Evolutionary conservation across 169 alveolate genomes (phyloP).

Genomic region (Plasmodium cynomolgi): DNA sequence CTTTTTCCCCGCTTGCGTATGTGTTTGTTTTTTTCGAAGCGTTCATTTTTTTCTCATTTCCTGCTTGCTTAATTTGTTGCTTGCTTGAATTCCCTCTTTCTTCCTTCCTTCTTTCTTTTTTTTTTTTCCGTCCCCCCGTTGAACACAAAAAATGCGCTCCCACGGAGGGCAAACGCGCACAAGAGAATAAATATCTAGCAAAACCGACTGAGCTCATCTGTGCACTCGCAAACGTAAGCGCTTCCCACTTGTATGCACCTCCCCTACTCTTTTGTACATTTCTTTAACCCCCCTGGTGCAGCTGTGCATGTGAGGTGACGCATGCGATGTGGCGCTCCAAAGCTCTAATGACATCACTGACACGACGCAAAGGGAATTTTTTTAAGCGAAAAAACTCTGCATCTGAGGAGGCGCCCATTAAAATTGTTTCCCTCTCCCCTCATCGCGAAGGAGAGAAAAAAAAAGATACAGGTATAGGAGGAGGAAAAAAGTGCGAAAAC

Average conservation of each 20-base stretch:
- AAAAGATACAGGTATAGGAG: not conserved
- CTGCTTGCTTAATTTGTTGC: not conserved
- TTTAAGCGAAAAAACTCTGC: not conserved
- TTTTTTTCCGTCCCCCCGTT: not conserved
- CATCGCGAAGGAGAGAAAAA: not conserved
- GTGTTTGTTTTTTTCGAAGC: not conserved
- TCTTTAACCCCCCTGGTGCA: not conserved
- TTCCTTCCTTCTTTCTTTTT: not conserved
- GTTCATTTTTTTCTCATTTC: not conserved
- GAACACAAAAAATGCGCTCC: not conserved
- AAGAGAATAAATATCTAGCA: not conserved
- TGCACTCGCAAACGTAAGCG: not conserved
- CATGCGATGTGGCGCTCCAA: not conserved
- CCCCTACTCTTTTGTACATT: not conserved
- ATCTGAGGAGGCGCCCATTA: not conserved
- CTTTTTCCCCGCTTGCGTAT: not conserved
- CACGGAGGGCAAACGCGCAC: not conserved
- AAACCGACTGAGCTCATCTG: not conserved
- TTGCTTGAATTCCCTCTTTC: not conserved
- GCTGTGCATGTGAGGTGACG: not conserved
- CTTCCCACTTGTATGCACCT: not conserved
- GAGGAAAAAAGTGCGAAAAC: not conserved
- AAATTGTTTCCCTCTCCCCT: not conserved
- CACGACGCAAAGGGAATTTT: not conserved
- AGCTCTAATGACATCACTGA: not conserved